Conservation (phyloP, 805 yeast species). For the Kodamaea kakaduensis region DNA sequence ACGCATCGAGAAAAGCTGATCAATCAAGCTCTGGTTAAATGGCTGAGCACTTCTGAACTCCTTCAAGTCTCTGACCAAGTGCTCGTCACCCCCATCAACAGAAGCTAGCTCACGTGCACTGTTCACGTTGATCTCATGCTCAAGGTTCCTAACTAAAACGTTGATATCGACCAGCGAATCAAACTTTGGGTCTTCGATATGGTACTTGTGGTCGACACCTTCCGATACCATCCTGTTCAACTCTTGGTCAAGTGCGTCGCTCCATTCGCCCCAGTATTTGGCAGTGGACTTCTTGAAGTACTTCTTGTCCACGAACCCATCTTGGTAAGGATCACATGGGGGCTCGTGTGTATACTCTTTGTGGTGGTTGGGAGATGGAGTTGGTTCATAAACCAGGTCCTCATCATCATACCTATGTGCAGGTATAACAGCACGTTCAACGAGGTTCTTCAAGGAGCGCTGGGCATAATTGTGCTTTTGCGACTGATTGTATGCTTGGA, state of each 20-base stretch:
- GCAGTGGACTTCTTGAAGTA: conserved; percentile 6
- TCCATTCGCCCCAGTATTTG: conserved; percentile 9
- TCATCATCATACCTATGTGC: conserved; percentile 3
- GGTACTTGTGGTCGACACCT: conserved; percentile 3
- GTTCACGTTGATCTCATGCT: conserved; percentile 7
- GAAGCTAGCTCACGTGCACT: no score
- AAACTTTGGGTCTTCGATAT: conserved; percentile 6
- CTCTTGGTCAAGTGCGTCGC: conserved; percentile 9
- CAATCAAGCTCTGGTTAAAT: conserved; percentile 9
- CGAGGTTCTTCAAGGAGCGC: conserved; percentile 1
- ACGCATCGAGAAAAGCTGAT: conserved; percentile 1
- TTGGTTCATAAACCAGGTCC: conserved; percentile 1
- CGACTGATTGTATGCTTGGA: conserved; percentile 10
- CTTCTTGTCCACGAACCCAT: conserved; percentile 5
- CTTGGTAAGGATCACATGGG: conserved; percentile 5
- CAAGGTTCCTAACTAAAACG: conserved; percentile 3
- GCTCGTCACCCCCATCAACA: conserved; percentile 3
- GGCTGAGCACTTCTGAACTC: conserved; percentile 7
- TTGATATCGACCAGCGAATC: conserved; percentile 7
- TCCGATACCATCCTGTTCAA: conserved; percentile 7
- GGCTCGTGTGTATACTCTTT: no score
- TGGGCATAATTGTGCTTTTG: conserved; percentile 2
- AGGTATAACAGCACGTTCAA: conserved; percentile 3
- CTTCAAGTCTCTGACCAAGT: conserved; percentile 4
- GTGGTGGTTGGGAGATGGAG: not conserved